Base-by-base conservation (phyloP, 2,329 filamentous ascomycete genomes). In the Calonectria montana region DNA sequence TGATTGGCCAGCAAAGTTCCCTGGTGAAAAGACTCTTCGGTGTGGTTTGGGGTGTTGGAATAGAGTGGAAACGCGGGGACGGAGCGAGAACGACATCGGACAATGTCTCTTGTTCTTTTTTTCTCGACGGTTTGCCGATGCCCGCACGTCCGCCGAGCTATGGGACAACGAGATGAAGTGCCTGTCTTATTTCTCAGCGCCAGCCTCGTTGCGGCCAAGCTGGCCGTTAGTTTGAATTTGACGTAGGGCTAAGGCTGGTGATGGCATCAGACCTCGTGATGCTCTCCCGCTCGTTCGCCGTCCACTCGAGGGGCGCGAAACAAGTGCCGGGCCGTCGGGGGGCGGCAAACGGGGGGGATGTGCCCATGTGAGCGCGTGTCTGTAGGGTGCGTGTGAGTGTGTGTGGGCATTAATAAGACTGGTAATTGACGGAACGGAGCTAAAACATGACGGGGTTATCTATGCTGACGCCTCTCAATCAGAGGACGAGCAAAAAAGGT, bases 1-100 rank as follows among this genome's bases (percentile, higher is more conserved):
- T 79, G 75, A 81, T 81, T 81, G 80, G 80, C 61, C n/a, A 57
- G 74, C 45, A 81, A 81, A 81, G 80, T 81, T 81, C 79, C 77
- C 61, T 23, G 43, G 47, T 65, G 41, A 48, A 61, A 59, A 41
- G 45, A 66, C 62, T 65, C 61, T 62, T 37, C 8, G 18, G 21
- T 21, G 47, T 35, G 41, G 25, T 45, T 39, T 50, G 31, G 29
- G 31, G 37, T 59, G n/a, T 59, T 47, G 37, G 39, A 53, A 55
- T 18, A 23, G 59, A 39, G 67, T 48, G 67, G 66, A 63, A 50
- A 53, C 27, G n/a, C 18, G 31, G 31, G n/a, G 25, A 15, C 23
- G 13, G 53, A 23, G 31, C 16, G 13, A 39, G 21, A 39, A 39
- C 25, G 31, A 13, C 21, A 25, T 25, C 31, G 31, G 35, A 15